Evolutionary conservation across 2,329 filamentous ascomycete genomes (phyloP), one percentile per base, ranked within the genome.

Genomic region (Ilyonectria destructans): DNA sequence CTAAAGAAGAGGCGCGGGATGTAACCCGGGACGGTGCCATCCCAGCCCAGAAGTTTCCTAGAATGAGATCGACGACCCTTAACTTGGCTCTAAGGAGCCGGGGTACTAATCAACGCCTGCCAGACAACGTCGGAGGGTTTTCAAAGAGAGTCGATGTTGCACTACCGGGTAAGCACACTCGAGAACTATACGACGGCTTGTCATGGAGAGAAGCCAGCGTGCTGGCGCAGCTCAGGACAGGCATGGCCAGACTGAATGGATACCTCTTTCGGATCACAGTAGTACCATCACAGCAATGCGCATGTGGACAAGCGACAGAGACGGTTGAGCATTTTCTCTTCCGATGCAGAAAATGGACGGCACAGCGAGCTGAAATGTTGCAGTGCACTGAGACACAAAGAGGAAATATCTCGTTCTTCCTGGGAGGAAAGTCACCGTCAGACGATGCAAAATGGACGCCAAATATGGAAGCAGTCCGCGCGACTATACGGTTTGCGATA

Each of bases 211-310:
- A 75, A 43, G 66, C 70, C 12, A 71, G 61, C 23, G 65, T 73
- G 46, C 46, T 68, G 13, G 67, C 63, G 9, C 46, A 74, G 60
- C 70, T 75, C 2, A 61, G 71, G 45, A 75, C 64, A 29, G 62
- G 68, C 26, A 71, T 74, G 51, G 56, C 52, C 4, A 66, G 71
- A 57, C 3, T 23, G 21, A 23, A 23, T 23, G 21, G 21, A 23
- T 23, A n/a, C n/a, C n/a, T n/a, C n/a, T n/a, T n/a, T n/a, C n/a
- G n/a, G n/a, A n/a, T n/a, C n/a, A n/a, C n/a, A n/a, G n/a, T n/a
- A n/a, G n/a, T n/a, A n/a, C n/a, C n/a, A n/a, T n/a, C n/a, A n/a
- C n/a, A n/a, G n/a, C n/a, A n/a, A n/a, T n/a, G n/a, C n/a, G n/a
- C n/a, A n/a, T n/a, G n/a, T n/a, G n/a, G n/a, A n/a, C n/a, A n/a